phyloP scores from a whole-genome alignment of 108 stramenopile genomes.

The Cyclotella cryptica region DNA sequence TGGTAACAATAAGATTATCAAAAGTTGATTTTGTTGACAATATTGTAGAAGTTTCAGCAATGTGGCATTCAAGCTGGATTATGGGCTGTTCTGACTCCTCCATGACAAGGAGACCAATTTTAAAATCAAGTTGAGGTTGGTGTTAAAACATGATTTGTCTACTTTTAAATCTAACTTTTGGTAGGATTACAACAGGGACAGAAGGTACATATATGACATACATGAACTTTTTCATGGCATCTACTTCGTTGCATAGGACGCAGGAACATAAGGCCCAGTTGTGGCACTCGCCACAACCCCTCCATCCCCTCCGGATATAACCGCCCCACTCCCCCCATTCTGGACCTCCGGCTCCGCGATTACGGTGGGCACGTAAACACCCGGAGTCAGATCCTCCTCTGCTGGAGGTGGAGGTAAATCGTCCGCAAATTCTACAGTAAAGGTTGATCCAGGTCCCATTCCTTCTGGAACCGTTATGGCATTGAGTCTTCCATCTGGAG shows the following conservation, averaged over 20 bases:
- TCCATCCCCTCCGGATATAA: neutral
- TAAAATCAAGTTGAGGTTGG: no score
- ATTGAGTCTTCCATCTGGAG: slow-evolving; percentile 82
- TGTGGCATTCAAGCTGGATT: no score
- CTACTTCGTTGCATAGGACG: neutral
- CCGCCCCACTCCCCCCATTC: neutral
- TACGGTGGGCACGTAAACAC: slow-evolving; percentile 50
- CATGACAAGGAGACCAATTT: no score
- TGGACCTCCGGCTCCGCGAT: slow-evolving; percentile 38
- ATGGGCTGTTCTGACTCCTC: no score
- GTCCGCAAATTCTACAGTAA: slow-evolving; percentile 86
- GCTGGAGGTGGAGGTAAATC: slow-evolving; percentile 39
- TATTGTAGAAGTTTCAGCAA: no score
- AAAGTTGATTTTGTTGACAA: no score
- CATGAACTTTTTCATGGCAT: no score
- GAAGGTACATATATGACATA: no score
- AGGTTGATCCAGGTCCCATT: slow-evolving; percentile 83
- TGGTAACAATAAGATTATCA: no score
- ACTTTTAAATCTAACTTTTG: no score
- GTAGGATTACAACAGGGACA: no score
- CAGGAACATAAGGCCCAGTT: slow-evolving; percentile 36
- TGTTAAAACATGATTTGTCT: no score
- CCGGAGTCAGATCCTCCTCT: slow-evolving; percentile 47
- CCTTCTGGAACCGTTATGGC: slow-evolving; percentile 79
- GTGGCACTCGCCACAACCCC: slow-evolving; percentile 15